Evolutionary conservation across 768 basidiomycete species (phyloP).

Genomic region (Calocera cornea): DNA sequence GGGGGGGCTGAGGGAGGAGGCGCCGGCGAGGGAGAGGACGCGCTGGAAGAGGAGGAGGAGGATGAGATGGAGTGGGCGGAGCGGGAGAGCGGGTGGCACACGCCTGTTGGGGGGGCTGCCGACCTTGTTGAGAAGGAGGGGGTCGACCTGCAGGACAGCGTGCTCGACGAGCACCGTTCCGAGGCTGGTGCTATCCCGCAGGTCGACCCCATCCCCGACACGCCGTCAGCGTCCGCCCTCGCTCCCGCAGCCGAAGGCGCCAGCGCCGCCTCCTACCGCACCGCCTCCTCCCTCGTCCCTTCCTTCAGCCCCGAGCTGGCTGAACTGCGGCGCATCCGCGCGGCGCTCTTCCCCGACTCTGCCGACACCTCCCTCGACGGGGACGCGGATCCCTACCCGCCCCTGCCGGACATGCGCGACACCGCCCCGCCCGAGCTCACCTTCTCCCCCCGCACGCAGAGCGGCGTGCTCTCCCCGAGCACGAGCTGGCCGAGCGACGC

Average conservation of each 20-base stretch:
- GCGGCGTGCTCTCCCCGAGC: background rate
- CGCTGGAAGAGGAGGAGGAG: background rate
- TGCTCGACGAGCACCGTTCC: background rate
- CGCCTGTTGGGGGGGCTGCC: background rate
- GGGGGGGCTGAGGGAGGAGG: background rate
- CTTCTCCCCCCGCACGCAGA: no score
- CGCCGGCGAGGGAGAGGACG: no score
- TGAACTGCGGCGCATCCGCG: background rate
- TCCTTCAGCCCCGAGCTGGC: background rate
- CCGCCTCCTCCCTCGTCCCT: background rate
- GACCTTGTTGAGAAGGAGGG: background rate
- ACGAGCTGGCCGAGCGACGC: background rate
- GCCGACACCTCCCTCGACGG: background rate
- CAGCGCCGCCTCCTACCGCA: background rate
- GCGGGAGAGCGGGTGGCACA: background rate
- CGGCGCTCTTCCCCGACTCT: background rate
- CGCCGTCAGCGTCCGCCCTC: no score
- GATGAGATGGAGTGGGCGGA: background rate
- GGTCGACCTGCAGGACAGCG: background rate
- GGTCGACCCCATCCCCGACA: no score
- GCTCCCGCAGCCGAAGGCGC: background rate
- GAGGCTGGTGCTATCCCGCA: no score
- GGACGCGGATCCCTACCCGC: background rate
- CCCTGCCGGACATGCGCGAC: background rate
- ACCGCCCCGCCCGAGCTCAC: no score